Percentiles rank a stretch among this genome's conserved stretches.
phyloP scores from a whole-genome alignment of 306 rosid species.

The Rosa chinensis region DNA sequence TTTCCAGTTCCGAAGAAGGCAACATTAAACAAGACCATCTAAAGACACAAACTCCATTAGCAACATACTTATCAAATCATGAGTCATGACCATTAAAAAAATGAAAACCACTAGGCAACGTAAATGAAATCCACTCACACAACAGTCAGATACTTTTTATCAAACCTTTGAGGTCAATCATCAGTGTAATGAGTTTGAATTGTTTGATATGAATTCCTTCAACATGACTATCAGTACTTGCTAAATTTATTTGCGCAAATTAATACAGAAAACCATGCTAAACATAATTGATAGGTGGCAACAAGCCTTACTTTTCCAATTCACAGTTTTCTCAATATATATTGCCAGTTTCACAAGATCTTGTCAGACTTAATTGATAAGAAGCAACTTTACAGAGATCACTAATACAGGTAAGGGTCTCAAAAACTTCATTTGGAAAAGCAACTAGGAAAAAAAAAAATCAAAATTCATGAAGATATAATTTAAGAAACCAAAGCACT shows the following conservation, averaged over 20 bases:
- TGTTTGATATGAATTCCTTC: neutral
- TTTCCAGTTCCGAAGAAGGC: conserved; percentile 95
- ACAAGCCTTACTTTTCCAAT: neutral
- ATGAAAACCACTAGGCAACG: neutral
- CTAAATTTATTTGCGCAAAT: neutral
- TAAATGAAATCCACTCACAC: too few relatives aligned
- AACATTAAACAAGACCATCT: conserved; percentile 81
- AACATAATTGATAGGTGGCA: neutral
- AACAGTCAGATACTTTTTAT: neutral
- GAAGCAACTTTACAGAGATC: neutral
- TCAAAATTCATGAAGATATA: conserved; percentile 15
- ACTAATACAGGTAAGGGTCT: neutral
- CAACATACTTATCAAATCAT: conserved; percentile 22
- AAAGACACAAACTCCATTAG: conserved; percentile 22
- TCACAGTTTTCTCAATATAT: neutral
- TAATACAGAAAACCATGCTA: neutral
- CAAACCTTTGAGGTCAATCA: neutral
- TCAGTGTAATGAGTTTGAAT: neutral
- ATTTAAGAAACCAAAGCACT: conserved; percentile 37
- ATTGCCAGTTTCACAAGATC: neutral
- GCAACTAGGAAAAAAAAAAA: neutral
- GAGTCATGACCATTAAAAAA: conserved; percentile 17
- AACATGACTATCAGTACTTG: neutral
- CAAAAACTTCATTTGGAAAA: too few relatives aligned
- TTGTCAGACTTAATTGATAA: neutral